Conservation (phyloP, 2,329 filamentous ascomycete species). For the Elsinoe fawcettii region DNA sequence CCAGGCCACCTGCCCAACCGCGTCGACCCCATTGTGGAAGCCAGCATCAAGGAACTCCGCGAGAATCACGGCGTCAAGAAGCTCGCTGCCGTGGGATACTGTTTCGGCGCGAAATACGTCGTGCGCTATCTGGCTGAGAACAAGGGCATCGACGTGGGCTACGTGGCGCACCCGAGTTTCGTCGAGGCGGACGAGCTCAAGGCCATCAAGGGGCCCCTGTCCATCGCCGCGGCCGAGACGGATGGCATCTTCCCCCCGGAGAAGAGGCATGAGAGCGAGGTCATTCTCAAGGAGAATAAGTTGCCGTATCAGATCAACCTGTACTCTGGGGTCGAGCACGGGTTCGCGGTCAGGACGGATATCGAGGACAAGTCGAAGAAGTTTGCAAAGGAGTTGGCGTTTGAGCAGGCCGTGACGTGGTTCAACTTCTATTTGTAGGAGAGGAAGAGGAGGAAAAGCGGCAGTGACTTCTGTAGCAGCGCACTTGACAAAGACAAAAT, state of each 20-base stretch:
- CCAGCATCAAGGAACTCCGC: slow-evolving; percentile 41
- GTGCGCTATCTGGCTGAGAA: slow-evolving; percentile 53
- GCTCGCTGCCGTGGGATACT: slow-evolving; percentile 43
- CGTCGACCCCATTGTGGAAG: slow-evolving; percentile 48
- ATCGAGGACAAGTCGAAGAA: slow-evolving; percentile 48
- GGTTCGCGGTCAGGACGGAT: slow-evolving; percentile 66
- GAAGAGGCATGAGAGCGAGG: slow-evolving; percentile 51
- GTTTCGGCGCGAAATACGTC: slow-evolving; percentile 48
- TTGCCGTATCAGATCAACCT: slow-evolving; percentile 69
- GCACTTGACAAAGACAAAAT: not conserved
- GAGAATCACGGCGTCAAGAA: slow-evolving; percentile 41
- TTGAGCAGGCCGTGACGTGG: slow-evolving; percentile 69
- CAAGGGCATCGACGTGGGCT: slow-evolving; percentile 60
- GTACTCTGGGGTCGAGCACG: slow-evolving; percentile 63
- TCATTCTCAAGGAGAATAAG: slow-evolving; percentile 46
- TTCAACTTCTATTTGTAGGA: slow-evolving; percentile 50
- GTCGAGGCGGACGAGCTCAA: slow-evolving; percentile 55
- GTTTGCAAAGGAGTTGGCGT: slow-evolving; percentile 75
- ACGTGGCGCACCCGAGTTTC: slow-evolving; percentile 69
- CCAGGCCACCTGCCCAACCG: slow-evolving; percentile 34
- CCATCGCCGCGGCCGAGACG: slow-evolving; percentile 57
- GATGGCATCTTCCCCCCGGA: slow-evolving; percentile 52
- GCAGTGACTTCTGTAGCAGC: not conserved
- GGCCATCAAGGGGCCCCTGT: slow-evolving; percentile 49
- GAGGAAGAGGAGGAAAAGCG: not conserved